Conservation (phyloP, 2,329 filamentous ascomycete genomes). For the Paecilomyces fulvus region DNA sequence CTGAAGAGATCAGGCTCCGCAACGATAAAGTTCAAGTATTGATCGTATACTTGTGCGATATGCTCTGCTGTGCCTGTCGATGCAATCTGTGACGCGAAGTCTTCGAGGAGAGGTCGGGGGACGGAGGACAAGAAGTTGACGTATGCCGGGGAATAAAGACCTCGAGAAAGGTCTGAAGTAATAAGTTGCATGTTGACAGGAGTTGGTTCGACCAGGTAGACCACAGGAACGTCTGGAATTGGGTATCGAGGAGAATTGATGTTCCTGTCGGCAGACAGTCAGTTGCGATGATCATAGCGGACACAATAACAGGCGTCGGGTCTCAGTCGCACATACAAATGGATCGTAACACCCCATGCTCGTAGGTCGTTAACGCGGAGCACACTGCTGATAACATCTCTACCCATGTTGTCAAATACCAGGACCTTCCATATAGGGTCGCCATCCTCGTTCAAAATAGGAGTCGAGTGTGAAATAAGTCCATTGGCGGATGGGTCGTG, state of each 20-base stretch:
- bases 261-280: slow-evolving; percentile 47
- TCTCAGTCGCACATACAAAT: slow-evolving; percentile 56
- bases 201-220: slow-evolving; percentile 92
- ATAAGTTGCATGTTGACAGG: slow-evolving; percentile 71
- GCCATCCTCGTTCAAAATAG: slow-evolving; percentile 75
- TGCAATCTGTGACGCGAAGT: slow-evolving; percentile 85
- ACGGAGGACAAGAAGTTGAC: slow-evolving; percentile 96
- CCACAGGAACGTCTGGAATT: slow-evolving; percentile 91
- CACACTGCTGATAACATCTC: slow-evolving; percentile 95
- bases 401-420: slow-evolving; percentile 84
- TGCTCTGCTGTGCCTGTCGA: slow-evolving; percentile 76
- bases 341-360: slow-evolving; percentile 91
- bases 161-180: slow-evolving; percentile 74
- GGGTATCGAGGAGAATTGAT: slow-evolving; percentile 73
- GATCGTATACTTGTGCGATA: slow-evolving; percentile 88
- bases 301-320: slow-evolving; percentile 8
- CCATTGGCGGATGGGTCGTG: slow-evolving; percentile 57
- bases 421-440: slow-evolving; percentile 97
- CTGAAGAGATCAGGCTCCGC: slow-evolving; percentile 94
- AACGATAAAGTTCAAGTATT: slow-evolving; percentile 96
- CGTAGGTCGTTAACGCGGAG: slow-evolving; percentile 87
- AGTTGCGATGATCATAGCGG: slow-evolving; percentile 10
- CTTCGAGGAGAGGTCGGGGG: slow-evolving; percentile 80
- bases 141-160: slow-evolving; percentile 86
- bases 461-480: slow-evolving; percentile 59